Evolutionary conservation across 2,329 filamentous ascomycete genomes (phyloP).

Genomic region (Phyllosticta capitalensis): DNA sequence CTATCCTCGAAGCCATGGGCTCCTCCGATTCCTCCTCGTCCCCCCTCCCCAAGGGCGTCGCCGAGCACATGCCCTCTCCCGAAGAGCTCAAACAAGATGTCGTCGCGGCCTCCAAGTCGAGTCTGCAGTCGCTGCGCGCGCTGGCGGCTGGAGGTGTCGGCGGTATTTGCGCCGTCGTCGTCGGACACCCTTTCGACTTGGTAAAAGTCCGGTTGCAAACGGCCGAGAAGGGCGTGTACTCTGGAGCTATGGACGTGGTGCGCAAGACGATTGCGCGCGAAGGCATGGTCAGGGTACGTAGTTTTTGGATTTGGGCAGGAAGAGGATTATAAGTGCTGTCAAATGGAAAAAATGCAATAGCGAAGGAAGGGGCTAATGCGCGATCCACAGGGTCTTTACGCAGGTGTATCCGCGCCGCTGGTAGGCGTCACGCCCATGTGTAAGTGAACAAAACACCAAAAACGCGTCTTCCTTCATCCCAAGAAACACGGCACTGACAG

Average conservation of each 20-base stretch:
- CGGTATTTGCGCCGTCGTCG: constrained; percentile 85
- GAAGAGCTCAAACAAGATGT: constrained; percentile 46
- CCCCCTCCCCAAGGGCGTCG: not conserved
- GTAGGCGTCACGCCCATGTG: constrained; percentile 98
- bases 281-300: constrained; percentile 53
- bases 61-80: constrained; percentile 10
- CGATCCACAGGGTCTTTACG: constrained; percentile 64
- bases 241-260: constrained; percentile 82
- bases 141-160: constrained; percentile 86
- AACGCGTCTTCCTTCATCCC: not conserved
- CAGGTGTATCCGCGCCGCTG: constrained; percentile 90
- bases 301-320: not conserved
- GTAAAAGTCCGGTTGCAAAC: constrained; percentile 98
- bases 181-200: constrained; percentile 91
- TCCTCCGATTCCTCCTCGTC: not conserved
- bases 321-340: not conserved
- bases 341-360: not conserved
- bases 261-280: constrained; percentile 79
- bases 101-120: constrained; percentile 41
- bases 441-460: constrained; percentile 42
- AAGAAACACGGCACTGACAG: constrained; percentile 12
- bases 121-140: constrained; percentile 62
- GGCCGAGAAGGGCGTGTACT: constrained; percentile 87
- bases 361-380: not conserved
- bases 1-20: not conserved